phyloP scores from a whole-genome alignment of 495 filamentous ascomycete genomes.

The Podospora fimiseda region DNA sequence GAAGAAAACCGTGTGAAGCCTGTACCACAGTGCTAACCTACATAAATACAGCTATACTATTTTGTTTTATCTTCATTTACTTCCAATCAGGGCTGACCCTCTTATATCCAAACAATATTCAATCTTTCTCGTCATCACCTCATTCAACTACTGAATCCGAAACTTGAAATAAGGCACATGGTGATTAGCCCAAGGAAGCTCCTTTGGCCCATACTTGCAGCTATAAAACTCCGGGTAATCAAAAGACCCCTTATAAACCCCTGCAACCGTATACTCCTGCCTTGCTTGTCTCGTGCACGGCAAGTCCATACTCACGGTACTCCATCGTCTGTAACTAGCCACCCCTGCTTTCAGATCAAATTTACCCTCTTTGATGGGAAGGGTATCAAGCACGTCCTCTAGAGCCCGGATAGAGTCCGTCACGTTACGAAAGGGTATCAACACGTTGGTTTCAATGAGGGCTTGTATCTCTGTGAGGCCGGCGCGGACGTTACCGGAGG shows the following conservation, averaged over 20 bases:
- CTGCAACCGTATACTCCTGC: not conserved
- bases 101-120: too few species aligned
- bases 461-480: not conserved
- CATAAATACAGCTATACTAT: too few species aligned
- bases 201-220: not conserved
- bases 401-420: not conserved
- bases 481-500: not conserved
- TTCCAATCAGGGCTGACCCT: too few species aligned
- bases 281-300: not conserved
- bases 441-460: not conserved
- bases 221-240: not conserved
- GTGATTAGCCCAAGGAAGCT: not conserved
- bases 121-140: too few species aligned
- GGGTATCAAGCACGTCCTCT: not conserved
- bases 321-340: not conserved
- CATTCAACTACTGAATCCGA: not conserved
- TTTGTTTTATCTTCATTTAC: too few species aligned
- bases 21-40: too few species aligned
- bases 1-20: too few species aligned
- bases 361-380: not conserved
- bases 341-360: not conserved
- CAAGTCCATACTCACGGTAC: not conserved
- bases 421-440: not conserved
- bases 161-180: not conserved
- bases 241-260: not conserved